Base-by-base conservation (phyloP, 2,329 filamentous ascomycete species). In the Periconia sp. region DNA sequence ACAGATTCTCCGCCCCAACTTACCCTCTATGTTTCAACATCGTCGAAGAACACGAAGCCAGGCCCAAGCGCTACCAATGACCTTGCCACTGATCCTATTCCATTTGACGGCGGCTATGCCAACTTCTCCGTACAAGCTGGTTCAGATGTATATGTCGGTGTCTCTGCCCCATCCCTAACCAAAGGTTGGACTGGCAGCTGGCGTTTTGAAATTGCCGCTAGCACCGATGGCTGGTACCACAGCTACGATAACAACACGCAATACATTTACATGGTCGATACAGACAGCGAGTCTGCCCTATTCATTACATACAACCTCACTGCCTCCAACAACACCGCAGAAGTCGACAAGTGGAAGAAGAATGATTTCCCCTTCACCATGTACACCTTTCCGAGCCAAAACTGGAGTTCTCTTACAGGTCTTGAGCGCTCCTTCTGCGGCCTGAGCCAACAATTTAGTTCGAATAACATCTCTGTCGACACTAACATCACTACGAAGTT, bases 351-450 rank as follows among this genome's bases (percentile, higher is more conserved):
- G 57, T 86, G 74, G 80, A 80, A 77, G 72, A 72, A 81, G 19
- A 76, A 86, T 57, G 34, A 54, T 4, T 76, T 60, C 4, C 74
- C 74, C 0, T 97, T 89, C 63, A 83, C 84, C 17, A 80, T 99
- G 61, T 97, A 92, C 63, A 88, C 85, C 3, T 83, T 85, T 40
- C 83, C 87, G 48, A 71, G 75, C 24, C 80, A 84, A 4, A 76
- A 83, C 45, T 73, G 72, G 10, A 73, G 78, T 1, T 46, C 55
- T 1, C 78, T 92, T 13, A 73, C 80, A 23, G 94, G 94, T 0
- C 61, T 99, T 40, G 79, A 83, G 43, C 83, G 83, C 46, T 97
- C 92, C 4, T 91, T 85, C 61, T 99, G 94, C 65, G 94, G 90
- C 2, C 73, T 97, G 34, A 77, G 80, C 50, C 80, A 77, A 15